A percentile compares a stretch with the other conserved stretches of the same genome.
Evolutionary conservation across 148 eudicot species (phyloP).

Genomic region (Euryodendron excelsum): DNA sequence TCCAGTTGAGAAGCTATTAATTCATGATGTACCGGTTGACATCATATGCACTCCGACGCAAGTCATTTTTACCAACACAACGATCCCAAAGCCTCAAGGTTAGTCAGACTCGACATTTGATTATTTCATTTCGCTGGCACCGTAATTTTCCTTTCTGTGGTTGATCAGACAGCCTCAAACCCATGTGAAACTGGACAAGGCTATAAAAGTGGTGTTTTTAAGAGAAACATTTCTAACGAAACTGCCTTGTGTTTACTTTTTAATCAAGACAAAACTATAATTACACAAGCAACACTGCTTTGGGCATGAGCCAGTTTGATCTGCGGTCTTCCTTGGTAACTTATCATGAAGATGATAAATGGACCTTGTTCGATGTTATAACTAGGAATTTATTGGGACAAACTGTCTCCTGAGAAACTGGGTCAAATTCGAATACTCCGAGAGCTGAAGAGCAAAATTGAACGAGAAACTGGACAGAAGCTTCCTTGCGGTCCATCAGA

Average conservation of each 20-base stretch:
- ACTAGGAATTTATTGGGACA: slow-evolving; percentile 91
- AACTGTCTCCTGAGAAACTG: slow-evolving; percentile 82
- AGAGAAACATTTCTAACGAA: neutral
- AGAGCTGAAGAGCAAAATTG: slow-evolving; percentile 80
- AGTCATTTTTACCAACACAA: slow-evolving; percentile 67
- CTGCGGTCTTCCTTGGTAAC: neutral
- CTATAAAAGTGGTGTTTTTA: neutral
- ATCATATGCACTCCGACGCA: slow-evolving; percentile 90
- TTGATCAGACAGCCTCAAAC: neutral
- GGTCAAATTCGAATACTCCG: slow-evolving; percentile 66
- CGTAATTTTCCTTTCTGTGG: neutral
- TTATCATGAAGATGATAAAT: neutral
- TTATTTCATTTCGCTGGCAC: neutral
- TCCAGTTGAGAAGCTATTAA: slow-evolving; percentile 65
- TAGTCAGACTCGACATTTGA: slow-evolving; percentile 4
- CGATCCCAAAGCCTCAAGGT: slow-evolving; percentile 95
- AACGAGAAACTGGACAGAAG: slow-evolving; percentile 68
- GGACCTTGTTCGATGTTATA: neutral
- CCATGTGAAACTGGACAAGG: neutral
- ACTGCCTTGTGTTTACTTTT: neutral
- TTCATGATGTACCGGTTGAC: slow-evolving; percentile 94
- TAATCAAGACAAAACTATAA: neutral
- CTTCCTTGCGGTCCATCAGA: slow-evolving; percentile 85
- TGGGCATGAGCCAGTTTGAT: neutral
- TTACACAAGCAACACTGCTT: neutral